These are phyloP conservation scores for Juglanconis juglandina DNA, from an alignment of 2,329 filamentous ascomycete species.

Conservation along the genomic window DNA sequence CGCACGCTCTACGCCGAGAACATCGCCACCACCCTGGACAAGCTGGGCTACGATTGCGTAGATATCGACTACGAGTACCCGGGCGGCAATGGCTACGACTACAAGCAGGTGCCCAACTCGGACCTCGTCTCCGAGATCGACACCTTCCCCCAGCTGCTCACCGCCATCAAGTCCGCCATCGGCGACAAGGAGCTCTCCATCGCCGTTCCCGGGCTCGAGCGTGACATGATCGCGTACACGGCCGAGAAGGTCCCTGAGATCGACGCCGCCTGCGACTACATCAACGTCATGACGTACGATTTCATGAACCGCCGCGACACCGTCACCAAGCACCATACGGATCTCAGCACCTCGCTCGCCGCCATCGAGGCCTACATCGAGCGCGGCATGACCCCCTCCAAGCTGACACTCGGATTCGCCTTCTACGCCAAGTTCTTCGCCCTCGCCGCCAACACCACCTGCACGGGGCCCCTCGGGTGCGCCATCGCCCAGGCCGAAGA, in stretches of 20 bases:
- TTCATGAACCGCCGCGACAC: constrained; percentile 67
- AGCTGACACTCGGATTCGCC: constrained; percentile 62
- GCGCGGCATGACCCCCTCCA: constrained; percentile 47
- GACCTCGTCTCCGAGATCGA: constrained; percentile 59
- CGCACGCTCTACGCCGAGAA: constrained; percentile 56
- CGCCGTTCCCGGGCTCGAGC: constrained; percentile 61
- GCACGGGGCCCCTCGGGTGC: constrained; percentile 48
- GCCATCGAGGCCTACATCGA: constrained; percentile 58
- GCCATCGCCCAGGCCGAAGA: constrained; percentile 56
- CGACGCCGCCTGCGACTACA: constrained; percentile 57
- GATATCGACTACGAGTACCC: constrained; percentile 67
- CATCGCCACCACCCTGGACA: constrained; percentile 50
- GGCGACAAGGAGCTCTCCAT: constrained; percentile 62
- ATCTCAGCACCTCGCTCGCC: constrained; percentile 52
- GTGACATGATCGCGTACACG: constrained; percentile 68
- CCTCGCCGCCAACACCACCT: constrained; percentile 41
- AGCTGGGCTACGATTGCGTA: constrained; percentile 58
- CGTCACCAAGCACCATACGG: constrained; percentile 61
- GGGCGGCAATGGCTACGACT: constrained; percentile 67
- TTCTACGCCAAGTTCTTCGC: constrained; percentile 66
- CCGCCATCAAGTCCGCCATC: constrained; percentile 55
- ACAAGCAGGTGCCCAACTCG: constrained; percentile 61
- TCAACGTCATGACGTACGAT: constrained; percentile 70
- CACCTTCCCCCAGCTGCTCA: constrained; percentile 60
- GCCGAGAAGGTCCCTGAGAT: constrained; percentile 55